A percentile compares a stretch with the other conserved stretches of the same genome.
These are phyloP conservation scores for Lactarius vividus DNA, from an alignment of 768 basidiomycete genomes.

Conservation along the genomic window DNA sequence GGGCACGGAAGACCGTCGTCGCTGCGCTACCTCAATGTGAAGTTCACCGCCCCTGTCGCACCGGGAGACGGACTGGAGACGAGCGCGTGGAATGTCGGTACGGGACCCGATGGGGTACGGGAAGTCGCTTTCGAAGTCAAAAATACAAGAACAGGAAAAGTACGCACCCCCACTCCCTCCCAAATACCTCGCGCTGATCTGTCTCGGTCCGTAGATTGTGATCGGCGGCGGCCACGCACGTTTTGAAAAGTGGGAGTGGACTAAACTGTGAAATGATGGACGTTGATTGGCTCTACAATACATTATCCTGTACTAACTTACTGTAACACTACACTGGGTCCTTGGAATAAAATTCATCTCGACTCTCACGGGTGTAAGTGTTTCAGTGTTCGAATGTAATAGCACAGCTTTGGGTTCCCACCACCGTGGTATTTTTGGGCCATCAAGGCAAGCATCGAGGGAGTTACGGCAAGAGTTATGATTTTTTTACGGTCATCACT, in stretches of 20 bases:
- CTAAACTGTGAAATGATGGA: neutral
- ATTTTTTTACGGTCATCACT: no score
- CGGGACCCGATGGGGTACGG: conserved; percentile 38
- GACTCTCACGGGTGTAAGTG: neutral
- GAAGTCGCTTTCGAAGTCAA: conserved; percentile 42
- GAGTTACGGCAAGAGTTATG: no score
- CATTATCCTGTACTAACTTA: neutral
- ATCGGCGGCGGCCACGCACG: neutral
- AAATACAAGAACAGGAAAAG: conserved; percentile 41
- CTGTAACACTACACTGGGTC: neutral
- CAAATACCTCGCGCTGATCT: neutral
- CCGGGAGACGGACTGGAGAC: conserved; percentile 83
- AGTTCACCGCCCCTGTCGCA: conserved; percentile 81
- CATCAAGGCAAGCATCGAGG: no score
- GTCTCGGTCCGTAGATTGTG: neutral
- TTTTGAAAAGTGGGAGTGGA: neutral
- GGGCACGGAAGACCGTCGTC: conserved; percentile 59
- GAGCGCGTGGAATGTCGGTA: conserved; percentile 72
- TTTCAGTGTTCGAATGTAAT: no score
- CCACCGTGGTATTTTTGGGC: neutral
- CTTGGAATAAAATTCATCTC: neutral
- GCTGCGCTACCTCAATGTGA: conserved; percentile 64
- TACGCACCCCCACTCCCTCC: conserved; percentile 24
- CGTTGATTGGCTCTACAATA: neutral
- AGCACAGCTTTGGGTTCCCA: neutral